Percentiles rank a stretch among this genome's conserved stretches.
These are phyloP conservation scores for Colletotrichum incanum DNA, from an alignment of 2,329 filamentous ascomycete species.

Conservation along the genomic window DNA sequence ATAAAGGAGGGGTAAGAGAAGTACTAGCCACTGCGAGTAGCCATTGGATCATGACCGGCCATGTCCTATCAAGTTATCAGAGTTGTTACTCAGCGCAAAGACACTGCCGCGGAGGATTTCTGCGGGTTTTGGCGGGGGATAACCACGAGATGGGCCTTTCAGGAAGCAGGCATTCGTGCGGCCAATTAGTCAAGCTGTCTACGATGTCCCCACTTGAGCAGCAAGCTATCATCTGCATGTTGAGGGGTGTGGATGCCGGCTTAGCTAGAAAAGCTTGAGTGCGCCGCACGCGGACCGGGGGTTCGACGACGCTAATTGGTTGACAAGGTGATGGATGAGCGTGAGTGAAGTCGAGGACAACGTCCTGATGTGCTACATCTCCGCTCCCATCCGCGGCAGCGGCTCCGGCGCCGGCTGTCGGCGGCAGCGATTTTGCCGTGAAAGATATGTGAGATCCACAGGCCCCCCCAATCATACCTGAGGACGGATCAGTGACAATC, in stretches of 20 bases:
- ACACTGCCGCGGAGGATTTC: neutral
- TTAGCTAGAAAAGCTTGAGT: slow-evolving; percentile 39
- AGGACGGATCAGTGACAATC: neutral
- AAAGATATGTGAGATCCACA: neutral
- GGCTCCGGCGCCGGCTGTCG: slow-evolving; percentile 16
- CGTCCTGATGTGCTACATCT: slow-evolving; percentile 2
- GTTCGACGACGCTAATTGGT: slow-evolving; percentile 10
- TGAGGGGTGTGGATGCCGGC: slow-evolving; percentile 35
- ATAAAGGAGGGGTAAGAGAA: slow-evolving; percentile 38
- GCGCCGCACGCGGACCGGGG: slow-evolving; percentile 24
- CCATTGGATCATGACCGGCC: slow-evolving; percentile 19
- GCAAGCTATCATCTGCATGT: slow-evolving; percentile 37
- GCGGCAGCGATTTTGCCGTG: neutral
- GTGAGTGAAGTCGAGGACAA: neutral
- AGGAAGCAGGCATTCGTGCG: slow-evolving; percentile 16
- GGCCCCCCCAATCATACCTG: neutral
- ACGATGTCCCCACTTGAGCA: slow-evolving; percentile 18
- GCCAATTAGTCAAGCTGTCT: slow-evolving; percentile 30
- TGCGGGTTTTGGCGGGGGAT: neutral
- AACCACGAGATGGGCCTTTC: neutral
- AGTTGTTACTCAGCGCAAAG: neutral
- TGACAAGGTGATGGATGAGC: neutral
- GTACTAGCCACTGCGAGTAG: slow-evolving; percentile 13
- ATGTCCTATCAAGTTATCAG: slow-evolving; percentile 9
- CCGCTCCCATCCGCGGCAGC: slow-evolving; percentile 15